Conservation (phyloP, 768 basidiomycete genomes). For the Naganishia onofrii region DNA sequence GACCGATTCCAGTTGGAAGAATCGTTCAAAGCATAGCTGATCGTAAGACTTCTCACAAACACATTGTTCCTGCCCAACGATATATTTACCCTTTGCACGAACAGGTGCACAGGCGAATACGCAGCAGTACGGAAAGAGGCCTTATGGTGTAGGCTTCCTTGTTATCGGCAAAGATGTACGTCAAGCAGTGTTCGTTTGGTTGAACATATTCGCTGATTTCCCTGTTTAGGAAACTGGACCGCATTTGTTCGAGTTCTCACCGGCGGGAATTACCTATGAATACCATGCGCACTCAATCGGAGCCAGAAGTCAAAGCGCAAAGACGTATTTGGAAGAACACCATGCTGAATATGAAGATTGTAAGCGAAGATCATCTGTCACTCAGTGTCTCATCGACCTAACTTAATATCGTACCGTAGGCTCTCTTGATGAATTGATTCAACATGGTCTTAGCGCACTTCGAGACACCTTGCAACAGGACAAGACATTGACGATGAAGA, state of each 20-base stretch:
- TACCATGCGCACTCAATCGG: conserved; percentile 99
- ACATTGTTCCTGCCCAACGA: conserved; percentile 23
- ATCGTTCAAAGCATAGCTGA: conserved; percentile 92
- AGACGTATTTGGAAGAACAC: conserved; percentile 95
- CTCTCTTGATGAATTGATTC: conserved; percentile 79
- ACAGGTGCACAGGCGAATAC: conserved; percentile 84
- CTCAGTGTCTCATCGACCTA: background rate
- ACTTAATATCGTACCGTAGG: conserved; percentile 57
- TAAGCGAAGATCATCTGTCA: conserved; percentile 54
- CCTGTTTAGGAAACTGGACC: conserved; percentile 72
- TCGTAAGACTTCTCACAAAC: conserved; percentile 57
- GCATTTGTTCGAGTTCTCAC: conserved; percentile 97
- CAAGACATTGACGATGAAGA: conserved; percentile 87
- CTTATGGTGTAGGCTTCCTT: conserved; percentile 97
- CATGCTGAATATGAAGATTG: conserved; percentile 82
- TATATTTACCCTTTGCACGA: conserved; percentile 56
- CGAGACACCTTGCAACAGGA: conserved; percentile 97
- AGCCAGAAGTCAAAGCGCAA: conserved; percentile 94
- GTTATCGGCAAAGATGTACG: conserved; percentile 83
- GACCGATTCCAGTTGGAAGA: conserved; percentile 88
- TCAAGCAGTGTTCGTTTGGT: background rate
- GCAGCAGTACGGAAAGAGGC: conserved; percentile 93
- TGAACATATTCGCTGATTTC: background rate
- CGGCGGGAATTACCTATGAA: conserved; percentile 93
- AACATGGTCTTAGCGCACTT: conserved; percentile 89